Evolutionary conservation across 305 asterid species (phyloP), one percentile per base, ranked within the genome.

Genomic region (Plantago lanceolata): DNA sequence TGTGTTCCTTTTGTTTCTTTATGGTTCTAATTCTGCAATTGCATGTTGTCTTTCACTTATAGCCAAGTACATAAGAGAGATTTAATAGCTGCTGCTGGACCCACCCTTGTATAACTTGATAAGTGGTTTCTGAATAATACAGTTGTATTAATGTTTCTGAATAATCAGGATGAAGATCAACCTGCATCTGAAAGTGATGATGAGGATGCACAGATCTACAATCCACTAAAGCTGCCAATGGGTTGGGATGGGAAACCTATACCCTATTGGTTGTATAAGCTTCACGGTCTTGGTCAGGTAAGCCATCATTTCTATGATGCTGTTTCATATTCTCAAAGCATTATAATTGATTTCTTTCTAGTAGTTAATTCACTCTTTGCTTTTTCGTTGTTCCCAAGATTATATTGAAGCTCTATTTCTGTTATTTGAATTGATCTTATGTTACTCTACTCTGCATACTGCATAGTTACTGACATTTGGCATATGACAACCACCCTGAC

Each of bases 261-360:
- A 57, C 99, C 99, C 60, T 94, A 94, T 81, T 94, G 99, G 99
- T 73, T 94, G 71, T 90, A 90, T 79, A 94, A 94, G 76, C 96
- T 94, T 81, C 99, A 94, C 68, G 97, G 99, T 62, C 96, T 94
- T 79, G 96, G 97, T 63, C 99, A 93, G 97, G 99, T 93, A 85
- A 63, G 59, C 21, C 53, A 65, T 48, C 37, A 51, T 59, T 66
- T 21, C 57, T 19, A 26, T 2, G 21, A 11, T 72, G 70, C 57
- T 28, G 53, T 48, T 68, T 66, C 28, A 49, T 55, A 40, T 15
- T 8, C 24, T 29, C 19, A 49, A 69, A 64, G 51, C 14, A 52
- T 21, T 12, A 67, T 44, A 9, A n/a, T 35, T 17, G 4, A 58
- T 12, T 8, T 11, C 16, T 18, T n/a, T n/a, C n/a, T 18, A 6